Evolutionary conservation across 2,329 filamentous ascomycete species (phyloP).

Genomic region (Curvularia sp.): DNA sequence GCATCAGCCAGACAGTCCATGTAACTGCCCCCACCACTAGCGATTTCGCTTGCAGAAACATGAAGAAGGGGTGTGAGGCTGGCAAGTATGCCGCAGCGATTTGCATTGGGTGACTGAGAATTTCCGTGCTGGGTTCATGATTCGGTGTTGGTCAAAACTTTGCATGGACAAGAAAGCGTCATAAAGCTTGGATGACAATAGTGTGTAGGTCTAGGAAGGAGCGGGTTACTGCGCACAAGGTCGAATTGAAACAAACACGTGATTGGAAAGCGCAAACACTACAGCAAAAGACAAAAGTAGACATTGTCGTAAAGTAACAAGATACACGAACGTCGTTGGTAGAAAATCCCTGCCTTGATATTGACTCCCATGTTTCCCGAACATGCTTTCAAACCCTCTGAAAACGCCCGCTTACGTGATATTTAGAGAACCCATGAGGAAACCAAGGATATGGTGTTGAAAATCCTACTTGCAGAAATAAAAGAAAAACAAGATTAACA

Average conservation of each 20-base stretch:
- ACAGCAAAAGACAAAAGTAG: neutral
- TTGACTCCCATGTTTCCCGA: neutral
- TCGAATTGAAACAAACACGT: neutral
- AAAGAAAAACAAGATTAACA: neutral
- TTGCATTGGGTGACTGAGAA: neutral
- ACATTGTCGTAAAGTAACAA: neutral
- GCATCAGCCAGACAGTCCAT: neutral
- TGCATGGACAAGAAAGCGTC: neutral
- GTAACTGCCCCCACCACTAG: neutral
- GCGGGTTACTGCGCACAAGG: neutral
- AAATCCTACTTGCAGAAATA: neutral
- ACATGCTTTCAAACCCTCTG: neutral
- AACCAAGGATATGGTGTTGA: neutral
- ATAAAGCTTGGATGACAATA: neutral
- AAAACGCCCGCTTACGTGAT: neutral
- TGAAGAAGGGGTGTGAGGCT: neutral
- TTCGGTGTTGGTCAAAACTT: neutral
- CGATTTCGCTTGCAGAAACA: neutral
- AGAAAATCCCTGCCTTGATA: neutral
- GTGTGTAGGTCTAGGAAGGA: neutral
- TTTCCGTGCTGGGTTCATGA: neutral
- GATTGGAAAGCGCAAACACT: neutral
- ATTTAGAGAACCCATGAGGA: neutral
- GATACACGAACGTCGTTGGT: neutral
- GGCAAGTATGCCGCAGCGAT: neutral